These are phyloP conservation scores for Globisporangium barbulae DNA, from an alignment of 352 stramenopile species.

Conservation along the genomic window DNA sequence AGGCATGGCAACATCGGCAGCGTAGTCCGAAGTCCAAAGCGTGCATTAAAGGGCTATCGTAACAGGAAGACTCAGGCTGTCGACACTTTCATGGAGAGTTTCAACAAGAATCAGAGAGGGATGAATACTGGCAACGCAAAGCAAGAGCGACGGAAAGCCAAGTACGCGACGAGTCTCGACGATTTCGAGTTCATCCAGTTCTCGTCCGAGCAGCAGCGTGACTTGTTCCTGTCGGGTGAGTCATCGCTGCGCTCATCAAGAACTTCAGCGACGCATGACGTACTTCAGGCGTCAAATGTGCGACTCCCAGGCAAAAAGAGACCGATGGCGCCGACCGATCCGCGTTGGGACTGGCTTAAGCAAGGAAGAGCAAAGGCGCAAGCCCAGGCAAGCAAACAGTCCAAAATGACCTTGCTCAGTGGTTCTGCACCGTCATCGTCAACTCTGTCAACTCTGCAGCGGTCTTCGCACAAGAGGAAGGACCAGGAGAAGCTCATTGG, in stretches of 20 bases:
- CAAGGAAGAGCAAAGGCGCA: constrained; percentile 34
- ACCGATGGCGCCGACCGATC: constrained; percentile 33
- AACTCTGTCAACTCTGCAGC: background rate
- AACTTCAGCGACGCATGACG: background rate
- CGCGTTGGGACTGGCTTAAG: constrained; percentile 44
- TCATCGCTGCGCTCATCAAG: background rate
- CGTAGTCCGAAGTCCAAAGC: background rate
- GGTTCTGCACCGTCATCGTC: background rate
- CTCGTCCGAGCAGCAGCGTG: constrained; percentile 6
- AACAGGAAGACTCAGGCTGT: constrained; percentile 5
- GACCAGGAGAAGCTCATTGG: constrained; percentile 23
- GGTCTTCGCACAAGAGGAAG: constrained; percentile 3
- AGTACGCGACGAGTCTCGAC: constrained; percentile 30
- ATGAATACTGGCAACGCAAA: background rate
- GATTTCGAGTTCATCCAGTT: constrained; percentile 30
- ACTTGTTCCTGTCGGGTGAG: background rate
- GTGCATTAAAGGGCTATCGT: background rate
- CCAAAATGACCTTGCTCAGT: background rate
- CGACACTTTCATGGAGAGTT: constrained; percentile 15
- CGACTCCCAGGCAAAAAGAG: constrained; percentile 31
- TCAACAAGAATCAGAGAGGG: constrained; percentile 8
- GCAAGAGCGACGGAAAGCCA: background rate
- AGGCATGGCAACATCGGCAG: background rate
- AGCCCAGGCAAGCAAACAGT: background rate
- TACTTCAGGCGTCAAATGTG: constrained; percentile 27